Percentiles rank a stretch among this genome's conserved stretches.
These are phyloP conservation scores for Botrytis paeoniae DNA, from an alignment of 2,329 filamentous ascomycete genomes.

Conservation along the genomic window DNA sequence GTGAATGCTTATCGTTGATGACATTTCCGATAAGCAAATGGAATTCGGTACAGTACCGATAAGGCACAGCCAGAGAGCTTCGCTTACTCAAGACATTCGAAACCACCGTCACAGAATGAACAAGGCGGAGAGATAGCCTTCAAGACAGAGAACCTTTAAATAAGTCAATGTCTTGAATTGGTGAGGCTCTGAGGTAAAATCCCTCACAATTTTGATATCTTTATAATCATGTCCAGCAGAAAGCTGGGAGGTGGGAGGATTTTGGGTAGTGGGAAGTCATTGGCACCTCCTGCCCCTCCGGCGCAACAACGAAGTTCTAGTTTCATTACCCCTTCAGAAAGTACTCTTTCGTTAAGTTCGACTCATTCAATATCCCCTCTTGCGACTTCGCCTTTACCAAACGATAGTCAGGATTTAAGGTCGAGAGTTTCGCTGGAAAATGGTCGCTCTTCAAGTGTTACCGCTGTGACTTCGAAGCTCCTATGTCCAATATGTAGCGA, in stretches of 20 bases:
- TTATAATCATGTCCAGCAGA: conserved; percentile 67
- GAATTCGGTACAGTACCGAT: neutral
- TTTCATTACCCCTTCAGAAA: conserved; percentile 58
- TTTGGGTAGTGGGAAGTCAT: conserved; percentile 78
- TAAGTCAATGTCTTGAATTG: conserved; percentile 30
- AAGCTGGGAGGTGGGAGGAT: conserved; percentile 91
- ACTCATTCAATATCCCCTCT: conserved; percentile 60
- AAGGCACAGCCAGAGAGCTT: conserved; percentile 11
- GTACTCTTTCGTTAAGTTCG: conserved; percentile 75
- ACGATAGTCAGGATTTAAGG: conserved; percentile 72
- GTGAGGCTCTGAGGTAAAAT: conserved; percentile 26
- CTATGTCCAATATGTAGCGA: conserved; percentile 98
- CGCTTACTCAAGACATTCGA: conserved; percentile 17
- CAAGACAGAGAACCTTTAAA: conserved; percentile 5
- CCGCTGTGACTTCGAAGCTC: conserved; percentile 62
- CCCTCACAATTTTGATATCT: conserved; percentile 24
- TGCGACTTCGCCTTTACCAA: conserved; percentile 62
- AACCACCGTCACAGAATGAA: conserved; percentile 9
- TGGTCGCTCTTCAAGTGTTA: conserved; percentile 48
- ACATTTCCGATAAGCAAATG: conserved; percentile 15
- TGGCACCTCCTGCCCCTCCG: conserved; percentile 62
- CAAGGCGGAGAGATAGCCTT: conserved; percentile 3
- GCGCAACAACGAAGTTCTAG: conserved; percentile 38
- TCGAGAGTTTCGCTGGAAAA: conserved; percentile 74
- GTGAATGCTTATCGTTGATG: conserved; percentile 6